A percentile compares a stretch with the other conserved stretches of the same genome.
These are phyloP conservation scores for Escallonia rubra DNA, from an alignment of 129 eudicot species.

Conservation along the genomic window DNA sequence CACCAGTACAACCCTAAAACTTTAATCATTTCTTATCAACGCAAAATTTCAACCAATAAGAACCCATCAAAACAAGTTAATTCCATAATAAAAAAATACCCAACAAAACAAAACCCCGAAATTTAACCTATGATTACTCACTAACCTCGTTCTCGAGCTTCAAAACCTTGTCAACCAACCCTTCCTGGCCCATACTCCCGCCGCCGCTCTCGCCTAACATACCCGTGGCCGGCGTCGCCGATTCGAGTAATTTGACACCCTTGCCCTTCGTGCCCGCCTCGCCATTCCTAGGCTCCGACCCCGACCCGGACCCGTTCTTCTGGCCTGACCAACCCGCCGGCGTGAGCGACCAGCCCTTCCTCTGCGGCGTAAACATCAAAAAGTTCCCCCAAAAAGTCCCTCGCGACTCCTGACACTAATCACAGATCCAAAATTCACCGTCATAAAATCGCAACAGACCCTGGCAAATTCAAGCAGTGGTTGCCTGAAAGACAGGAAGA, in stretches of 20 bases:
- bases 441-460: slow-evolving; percentile 17
- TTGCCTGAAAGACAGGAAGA: neutral
- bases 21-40: no score
- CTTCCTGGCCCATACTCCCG: slow-evolving; percentile 34
- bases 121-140: neutral
- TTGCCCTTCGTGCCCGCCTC: slow-evolving; percentile 28
- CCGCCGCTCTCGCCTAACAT: slow-evolving; percentile 21
- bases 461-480: neutral
- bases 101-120: neutral
- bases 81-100: slow-evolving; percentile 3
- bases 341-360: slow-evolving; percentile 52
- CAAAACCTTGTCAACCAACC: slow-evolving; percentile 30
- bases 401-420: no score
- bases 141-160: slow-evolving; percentile 79
- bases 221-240: slow-evolving; percentile 32
- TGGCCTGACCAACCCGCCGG: slow-evolving; percentile 39
- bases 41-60: neutral
- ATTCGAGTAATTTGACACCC: slow-evolving; percentile 35
- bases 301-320: slow-evolving; percentile 38
- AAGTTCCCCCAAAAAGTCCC: slow-evolving; percentile 1
- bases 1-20: neutral
- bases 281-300: slow-evolving; percentile 27
- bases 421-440: slow-evolving; percentile 38
- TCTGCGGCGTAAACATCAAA: slow-evolving; percentile 75
- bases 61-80: neutral